These are phyloP conservation scores for Urochloa ruziziensis DNA, from an alignment of 176 grass and related monocot species.

Conservation along the genomic window DNA sequence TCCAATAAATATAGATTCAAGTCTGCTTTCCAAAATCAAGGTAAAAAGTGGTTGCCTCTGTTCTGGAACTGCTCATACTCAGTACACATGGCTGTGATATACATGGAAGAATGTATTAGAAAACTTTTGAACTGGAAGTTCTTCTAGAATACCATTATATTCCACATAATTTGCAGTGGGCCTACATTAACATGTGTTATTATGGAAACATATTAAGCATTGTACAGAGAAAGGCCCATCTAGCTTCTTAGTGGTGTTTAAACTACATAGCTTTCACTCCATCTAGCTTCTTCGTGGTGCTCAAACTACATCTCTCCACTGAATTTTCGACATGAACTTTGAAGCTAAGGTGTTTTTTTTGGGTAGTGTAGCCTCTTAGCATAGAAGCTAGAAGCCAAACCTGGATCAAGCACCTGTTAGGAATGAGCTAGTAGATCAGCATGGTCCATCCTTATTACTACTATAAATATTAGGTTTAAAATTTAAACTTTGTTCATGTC, in stretches of 20 bases:
- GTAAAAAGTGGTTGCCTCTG: conserved; percentile 43
- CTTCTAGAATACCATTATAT: neutral
- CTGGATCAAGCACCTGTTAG: neutral
- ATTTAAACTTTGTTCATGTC: neutral
- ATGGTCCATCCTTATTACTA: neutral
- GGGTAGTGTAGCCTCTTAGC: neutral
- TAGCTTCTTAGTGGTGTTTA: neutral
- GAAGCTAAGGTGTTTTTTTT: neutral
- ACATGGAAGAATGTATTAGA: neutral
- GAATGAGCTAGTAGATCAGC: neutral
- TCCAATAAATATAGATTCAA: conserved; percentile 50
- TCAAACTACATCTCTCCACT: neutral
- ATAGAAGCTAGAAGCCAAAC: neutral
- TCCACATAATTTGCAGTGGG: neutral
- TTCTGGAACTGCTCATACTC: neutral
- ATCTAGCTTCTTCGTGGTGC: neutral
- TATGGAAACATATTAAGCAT: neutral
- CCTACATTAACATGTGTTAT: neutral
- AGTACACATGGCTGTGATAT: neutral
- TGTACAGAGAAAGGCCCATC: neutral
- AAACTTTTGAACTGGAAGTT: neutral
- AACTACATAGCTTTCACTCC: neutral
- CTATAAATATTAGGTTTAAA: neutral
- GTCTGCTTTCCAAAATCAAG: conserved; percentile 67
- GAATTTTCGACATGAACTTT: neutral